These are phyloP conservation scores for Xylaria palmicola DNA, from an alignment of 495 filamentous ascomycete species.

Conservation along the genomic window DNA sequence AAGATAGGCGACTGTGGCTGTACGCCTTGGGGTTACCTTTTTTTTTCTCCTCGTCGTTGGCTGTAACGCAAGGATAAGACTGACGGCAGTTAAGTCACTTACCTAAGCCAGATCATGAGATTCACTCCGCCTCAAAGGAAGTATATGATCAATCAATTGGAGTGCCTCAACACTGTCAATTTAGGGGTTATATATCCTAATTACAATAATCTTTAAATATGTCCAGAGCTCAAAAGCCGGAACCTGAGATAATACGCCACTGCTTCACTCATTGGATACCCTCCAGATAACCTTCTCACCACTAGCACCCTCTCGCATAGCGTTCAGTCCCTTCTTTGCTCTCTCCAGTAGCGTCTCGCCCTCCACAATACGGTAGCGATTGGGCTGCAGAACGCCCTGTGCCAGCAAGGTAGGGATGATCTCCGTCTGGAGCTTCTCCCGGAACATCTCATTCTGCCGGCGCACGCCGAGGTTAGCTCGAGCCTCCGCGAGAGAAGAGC, in stretches of 20 bases:
- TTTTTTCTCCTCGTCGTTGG: not conserved
- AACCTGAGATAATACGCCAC: too few relatives aligned
- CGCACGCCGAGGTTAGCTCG: not conserved
- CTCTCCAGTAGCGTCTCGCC: constrained; percentile 49
- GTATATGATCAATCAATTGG: too few relatives aligned
- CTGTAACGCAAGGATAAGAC: too few relatives aligned
- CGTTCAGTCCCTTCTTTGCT: constrained; percentile 43
- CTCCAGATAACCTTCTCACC: constrained; percentile 54
- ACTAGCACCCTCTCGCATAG: constrained; percentile 43
- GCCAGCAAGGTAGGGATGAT: constrained; percentile 51
- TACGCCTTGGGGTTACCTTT: too few relatives aligned
- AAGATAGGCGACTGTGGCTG: not conserved
- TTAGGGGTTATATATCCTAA: too few relatives aligned
- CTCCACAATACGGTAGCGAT: constrained; percentile 46
- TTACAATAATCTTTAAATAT: too few relatives aligned
- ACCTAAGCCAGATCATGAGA: too few relatives aligned
- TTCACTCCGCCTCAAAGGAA: too few relatives aligned
- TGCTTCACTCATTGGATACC: constrained; percentile 25
- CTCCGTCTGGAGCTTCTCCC: constrained; percentile 43
- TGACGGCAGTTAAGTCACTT: too few relatives aligned
- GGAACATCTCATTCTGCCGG: constrained; percentile 50
- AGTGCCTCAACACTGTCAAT: too few relatives aligned
- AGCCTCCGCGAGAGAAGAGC: too few relatives aligned
- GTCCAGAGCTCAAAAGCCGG: too few relatives aligned
- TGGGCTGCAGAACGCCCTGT: constrained; percentile 45